phyloP scores from a whole-genome alignment of 2,329 filamentous ascomycete species.

The Colletotrichum spinosum region DNA sequence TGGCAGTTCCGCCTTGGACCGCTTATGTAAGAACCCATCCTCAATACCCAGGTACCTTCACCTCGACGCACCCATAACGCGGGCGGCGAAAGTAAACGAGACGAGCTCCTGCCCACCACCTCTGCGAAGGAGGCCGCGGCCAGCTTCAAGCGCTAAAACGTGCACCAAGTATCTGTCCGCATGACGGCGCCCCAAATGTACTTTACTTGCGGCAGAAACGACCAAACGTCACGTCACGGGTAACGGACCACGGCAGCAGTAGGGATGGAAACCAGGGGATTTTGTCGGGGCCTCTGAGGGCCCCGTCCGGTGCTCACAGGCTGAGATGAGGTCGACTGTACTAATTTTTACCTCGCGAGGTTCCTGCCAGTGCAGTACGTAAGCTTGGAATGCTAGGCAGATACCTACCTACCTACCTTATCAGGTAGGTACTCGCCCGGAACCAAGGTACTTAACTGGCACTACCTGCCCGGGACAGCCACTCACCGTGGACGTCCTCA shows the following conservation, averaged over 20 bases:
- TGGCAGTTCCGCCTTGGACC: not conserved
- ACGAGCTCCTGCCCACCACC: too few relatives aligned
- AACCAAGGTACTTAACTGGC: too few relatives aligned
- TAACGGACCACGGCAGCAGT: too few relatives aligned
- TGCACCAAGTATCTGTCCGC: not conserved
- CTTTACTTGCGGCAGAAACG: not conserved
- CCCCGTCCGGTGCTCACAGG: conserved; percentile 1
- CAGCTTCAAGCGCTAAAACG: conserved; percentile 3
- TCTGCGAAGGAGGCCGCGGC: conserved; percentile 5
- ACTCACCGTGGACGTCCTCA: too few relatives aligned
- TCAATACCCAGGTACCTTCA: not conserved
- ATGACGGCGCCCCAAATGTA: not conserved
- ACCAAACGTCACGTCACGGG: too few relatives aligned
- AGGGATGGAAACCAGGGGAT: not conserved
- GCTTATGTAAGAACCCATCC: not conserved
- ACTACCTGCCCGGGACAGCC: too few relatives aligned
- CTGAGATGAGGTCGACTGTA: too few relatives aligned
- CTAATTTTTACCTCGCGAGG: too few relatives aligned
- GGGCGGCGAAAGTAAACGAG: not conserved
- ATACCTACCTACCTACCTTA: too few relatives aligned
- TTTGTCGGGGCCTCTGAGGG: conserved; percentile 22
- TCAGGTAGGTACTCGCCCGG: too few relatives aligned
- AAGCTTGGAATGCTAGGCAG: too few relatives aligned
- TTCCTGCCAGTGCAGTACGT: too few relatives aligned
- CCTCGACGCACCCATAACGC: conserved; percentile 2